Base-by-base conservation (phyloP, 306 rosid genomes). In the Prunus dulcis region DNA sequence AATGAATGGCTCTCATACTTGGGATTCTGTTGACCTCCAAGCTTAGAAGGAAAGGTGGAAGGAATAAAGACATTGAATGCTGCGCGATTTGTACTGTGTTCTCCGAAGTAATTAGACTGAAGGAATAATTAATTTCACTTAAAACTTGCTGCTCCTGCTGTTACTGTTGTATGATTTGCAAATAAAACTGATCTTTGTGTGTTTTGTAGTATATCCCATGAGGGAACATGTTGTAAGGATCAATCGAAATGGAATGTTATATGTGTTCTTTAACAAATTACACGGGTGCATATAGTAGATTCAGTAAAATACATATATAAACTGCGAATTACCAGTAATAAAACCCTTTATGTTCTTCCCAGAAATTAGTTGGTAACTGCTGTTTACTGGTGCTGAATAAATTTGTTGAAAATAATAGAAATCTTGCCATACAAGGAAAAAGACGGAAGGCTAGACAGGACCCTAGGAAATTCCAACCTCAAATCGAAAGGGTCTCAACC, bases 31-130 rank as follows among this genome's bases (percentile, higher is more conserved):
- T 25, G 52, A 55, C 3, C 30, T 34, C 75, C 51, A 52, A 52
- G 75, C 63, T 51, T 69, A 23, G 62, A 58, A 55, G 25, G 50
- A 71, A 38, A 27, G 22, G n/a, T 55, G 34, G 50, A 55, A 62
- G 43, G 20, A 28, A 28, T 28, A 62, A 62, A 62, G n/a, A 23
- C 64, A 23, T 58, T 18, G 12, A 3, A 25, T 12, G 32, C 14
- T 11, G 64, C 15, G 1, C 9, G 0, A 34, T 34, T 34, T n/a
- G 0, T 55, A 55, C 5, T 1, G 2, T 9, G 1, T 55, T 9
- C 2, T n/a, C 6, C 19, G 10, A 57, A 57, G 18, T 15, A 22
- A 22, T 14, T 57, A 57, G 25, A 1, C 12, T n/a, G 20, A 56
- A 0, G 61, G 3, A 56, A 20, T 56, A 0, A n/a, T 56, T n/a